A percentile compares a stretch with the other conserved stretches of the same genome.
Conservation (phyloP, 2,329 filamentous ascomycete species). For the Fragosphaeria purpurea region DNA sequence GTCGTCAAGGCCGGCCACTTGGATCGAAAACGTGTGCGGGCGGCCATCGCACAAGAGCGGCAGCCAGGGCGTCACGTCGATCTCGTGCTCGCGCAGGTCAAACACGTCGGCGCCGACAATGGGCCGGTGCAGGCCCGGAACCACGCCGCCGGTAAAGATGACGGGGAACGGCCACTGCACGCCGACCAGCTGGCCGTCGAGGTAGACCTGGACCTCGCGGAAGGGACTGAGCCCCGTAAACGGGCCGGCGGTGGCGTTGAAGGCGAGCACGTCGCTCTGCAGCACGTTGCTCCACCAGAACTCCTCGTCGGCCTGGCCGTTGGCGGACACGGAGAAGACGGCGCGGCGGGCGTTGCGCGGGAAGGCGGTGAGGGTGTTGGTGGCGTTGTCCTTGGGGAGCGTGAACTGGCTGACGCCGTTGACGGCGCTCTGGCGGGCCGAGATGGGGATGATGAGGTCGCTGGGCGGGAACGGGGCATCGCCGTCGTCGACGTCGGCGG, state of each 20-base stretch:
- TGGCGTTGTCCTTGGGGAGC: slow-evolving; percentile 53
- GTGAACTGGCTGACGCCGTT: slow-evolving; percentile 56
- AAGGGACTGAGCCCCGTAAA: slow-evolving; percentile 63
- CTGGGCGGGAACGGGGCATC: slow-evolving; percentile 35
- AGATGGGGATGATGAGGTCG: slow-evolving; percentile 59
- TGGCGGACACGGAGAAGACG: slow-evolving; percentile 66
- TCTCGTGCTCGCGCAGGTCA: slow-evolving; percentile 68
- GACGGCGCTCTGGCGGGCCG: slow-evolving; percentile 36
- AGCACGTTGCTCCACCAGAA: slow-evolving; percentile 80
- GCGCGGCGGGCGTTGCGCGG: slow-evolving; percentile 59
- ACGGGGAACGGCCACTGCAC: slow-evolving; percentile 74
- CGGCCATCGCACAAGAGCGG: slow-evolving; percentile 56
- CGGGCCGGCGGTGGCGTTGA: slow-evolving; percentile 43
- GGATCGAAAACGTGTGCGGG: slow-evolving; percentile 57
- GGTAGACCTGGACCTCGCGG: slow-evolving; percentile 65
- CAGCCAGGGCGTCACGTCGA: slow-evolving; percentile 72
- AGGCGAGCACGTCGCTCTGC: slow-evolving; percentile 48
- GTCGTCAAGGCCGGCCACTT: slow-evolving; percentile 55
- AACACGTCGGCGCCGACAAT: slow-evolving; percentile 71
- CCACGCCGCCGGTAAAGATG: slow-evolving; percentile 73
- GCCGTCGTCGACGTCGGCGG: slow-evolving; percentile 24
- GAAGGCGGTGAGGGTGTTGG: slow-evolving; percentile 43
- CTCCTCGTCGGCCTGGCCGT: slow-evolving; percentile 66
- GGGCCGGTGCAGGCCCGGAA: slow-evolving; percentile 66
- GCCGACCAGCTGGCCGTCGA: slow-evolving; percentile 64